Conservation (phyloP, 306 rosid species). For the Cucurbita moschata region DNA sequence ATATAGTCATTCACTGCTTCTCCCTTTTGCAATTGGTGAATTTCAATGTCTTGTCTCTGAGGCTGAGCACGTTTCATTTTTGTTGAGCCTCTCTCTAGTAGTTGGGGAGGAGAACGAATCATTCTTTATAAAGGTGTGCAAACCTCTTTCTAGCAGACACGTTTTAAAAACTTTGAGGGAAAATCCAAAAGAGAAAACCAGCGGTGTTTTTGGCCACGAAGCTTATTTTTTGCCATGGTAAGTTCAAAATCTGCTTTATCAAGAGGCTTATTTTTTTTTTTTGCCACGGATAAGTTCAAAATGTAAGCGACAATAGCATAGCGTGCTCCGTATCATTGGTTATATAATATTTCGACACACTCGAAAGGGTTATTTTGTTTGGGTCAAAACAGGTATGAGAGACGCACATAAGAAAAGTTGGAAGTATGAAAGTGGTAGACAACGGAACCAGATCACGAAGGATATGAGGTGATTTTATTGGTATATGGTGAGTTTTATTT, state of each 20-base stretch:
- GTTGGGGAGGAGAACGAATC: too few species aligned
- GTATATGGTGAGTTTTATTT: background rate
- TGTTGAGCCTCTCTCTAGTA: too few species aligned
- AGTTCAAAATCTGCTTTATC: slow-evolving; percentile 36
- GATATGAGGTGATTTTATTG: slow-evolving; percentile 45
- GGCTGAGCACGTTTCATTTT: too few species aligned
- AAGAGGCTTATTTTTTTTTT: slow-evolving; percentile 65
- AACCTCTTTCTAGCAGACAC: too few species aligned
- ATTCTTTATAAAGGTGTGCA: too few species aligned
- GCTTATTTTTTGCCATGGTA: slow-evolving; percentile 54
- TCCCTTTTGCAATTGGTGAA: too few species aligned
- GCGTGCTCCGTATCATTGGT: background rate
- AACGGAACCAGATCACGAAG: slow-evolving; percentile 68
- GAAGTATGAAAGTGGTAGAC: slow-evolving; percentile 67
- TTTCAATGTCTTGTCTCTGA: too few species aligned
- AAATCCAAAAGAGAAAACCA: too few species aligned
- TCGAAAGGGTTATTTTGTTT: slow-evolving; percentile 2
- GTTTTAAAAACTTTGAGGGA: too few species aligned
- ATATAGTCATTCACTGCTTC: too few species aligned
- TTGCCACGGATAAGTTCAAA: slow-evolving; percentile 85
- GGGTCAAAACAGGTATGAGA: slow-evolving; percentile 51
- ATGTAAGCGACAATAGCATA: slow-evolving; percentile 36
- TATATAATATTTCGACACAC: slow-evolving; percentile 9
- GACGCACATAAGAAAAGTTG: slow-evolving; percentile 68
- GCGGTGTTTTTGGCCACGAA: too few species aligned